Percentiles rank a stretch among this genome's conserved stretches.
These are phyloP conservation scores for Gamarada debralockiae DNA, from an alignment of 495 filamentous ascomycete genomes.

Conservation along the genomic window DNA sequence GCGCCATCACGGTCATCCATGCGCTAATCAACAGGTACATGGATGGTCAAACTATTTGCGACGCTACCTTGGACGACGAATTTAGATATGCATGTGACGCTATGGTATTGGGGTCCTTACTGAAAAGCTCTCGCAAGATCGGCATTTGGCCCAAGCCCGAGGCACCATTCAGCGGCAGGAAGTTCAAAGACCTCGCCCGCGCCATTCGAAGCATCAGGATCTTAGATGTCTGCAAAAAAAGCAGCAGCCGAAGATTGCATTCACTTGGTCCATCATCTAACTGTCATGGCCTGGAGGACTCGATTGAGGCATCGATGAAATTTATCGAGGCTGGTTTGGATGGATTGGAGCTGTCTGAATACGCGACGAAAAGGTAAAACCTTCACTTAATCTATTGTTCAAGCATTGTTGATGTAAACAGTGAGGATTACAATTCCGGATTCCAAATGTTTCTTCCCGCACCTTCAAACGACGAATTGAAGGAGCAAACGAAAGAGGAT, in stretches of 20 bases:
- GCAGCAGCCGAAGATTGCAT: constrained; percentile 2
- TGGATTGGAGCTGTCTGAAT: background rate
- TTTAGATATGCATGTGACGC: constrained; percentile 5
- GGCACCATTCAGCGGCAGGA: constrained; percentile 4
- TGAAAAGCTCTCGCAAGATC: constrained; percentile 6
- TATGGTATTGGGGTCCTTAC: constrained; percentile 9
- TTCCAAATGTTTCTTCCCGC: background rate
- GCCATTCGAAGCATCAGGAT: constrained; percentile 9
- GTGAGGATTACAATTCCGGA: background rate
- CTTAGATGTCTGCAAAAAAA: constrained; percentile 7
- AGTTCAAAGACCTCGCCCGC: constrained; percentile 1
- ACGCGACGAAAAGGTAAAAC: constrained; percentile 6
- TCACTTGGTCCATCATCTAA: background rate
- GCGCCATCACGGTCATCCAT: constrained; percentile 4
- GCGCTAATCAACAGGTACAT: constrained; percentile 5
- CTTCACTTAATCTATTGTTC: background rate
- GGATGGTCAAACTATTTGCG: constrained; percentile 5
- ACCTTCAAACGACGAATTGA: background rate
- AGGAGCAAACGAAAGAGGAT: background rate
- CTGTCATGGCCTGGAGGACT: constrained; percentile 8
- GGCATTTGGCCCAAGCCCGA: constrained; percentile 7
- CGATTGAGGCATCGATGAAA: constrained; percentile 5
- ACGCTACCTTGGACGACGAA: background rate
- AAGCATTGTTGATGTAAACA: background rate
- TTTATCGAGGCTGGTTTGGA: background rate